Conservation (phyloP, 495 filamentous ascomycete genomes). For the Chaetomium cochliodes region DNA sequence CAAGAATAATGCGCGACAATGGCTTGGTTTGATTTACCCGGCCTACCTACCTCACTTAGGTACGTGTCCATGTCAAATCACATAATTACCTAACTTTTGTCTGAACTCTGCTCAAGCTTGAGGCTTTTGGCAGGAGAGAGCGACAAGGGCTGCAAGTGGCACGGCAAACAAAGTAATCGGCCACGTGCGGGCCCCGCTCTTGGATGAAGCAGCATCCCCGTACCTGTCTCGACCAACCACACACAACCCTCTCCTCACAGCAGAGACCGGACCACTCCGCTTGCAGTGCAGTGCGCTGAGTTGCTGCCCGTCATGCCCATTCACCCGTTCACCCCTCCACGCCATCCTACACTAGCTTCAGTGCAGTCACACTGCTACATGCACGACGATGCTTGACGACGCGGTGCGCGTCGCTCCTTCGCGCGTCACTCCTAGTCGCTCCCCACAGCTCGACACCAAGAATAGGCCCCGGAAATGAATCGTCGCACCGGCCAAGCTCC, state of each 20-base stretch:
- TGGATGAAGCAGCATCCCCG: neutral
- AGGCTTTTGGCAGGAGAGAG: too few species aligned
- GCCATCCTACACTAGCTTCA: too few species aligned
- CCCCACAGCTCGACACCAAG: neutral
- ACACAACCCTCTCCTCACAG: too few species aligned
- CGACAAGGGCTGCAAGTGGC: neutral
- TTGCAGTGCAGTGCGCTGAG: too few species aligned
- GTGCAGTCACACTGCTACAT: neutral
- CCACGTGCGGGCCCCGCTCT: slow-evolving; percentile 1
- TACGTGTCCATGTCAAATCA: too few species aligned
- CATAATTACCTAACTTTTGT: too few species aligned
- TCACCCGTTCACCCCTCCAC: too few species aligned
- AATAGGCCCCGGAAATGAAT: slow-evolving; percentile 7
- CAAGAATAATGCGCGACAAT: too few species aligned
- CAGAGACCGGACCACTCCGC: neutral
- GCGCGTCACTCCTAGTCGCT: neutral
- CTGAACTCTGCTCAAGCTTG: too few species aligned
- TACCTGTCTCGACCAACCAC: neutral
- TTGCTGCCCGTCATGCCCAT: neutral
- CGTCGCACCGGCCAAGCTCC: slow-evolving; percentile 4
- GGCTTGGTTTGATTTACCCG: too few species aligned
- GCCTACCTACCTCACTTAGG: too few species aligned
- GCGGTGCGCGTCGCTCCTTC: slow-evolving; percentile 6
- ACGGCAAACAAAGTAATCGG: neutral
- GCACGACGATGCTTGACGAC: neutral